Percentiles rank a stretch among this genome's conserved stretches.
phyloP scores from a whole-genome alignment of 495 filamentous ascomycete species.

The Xylaria curta region DNA sequence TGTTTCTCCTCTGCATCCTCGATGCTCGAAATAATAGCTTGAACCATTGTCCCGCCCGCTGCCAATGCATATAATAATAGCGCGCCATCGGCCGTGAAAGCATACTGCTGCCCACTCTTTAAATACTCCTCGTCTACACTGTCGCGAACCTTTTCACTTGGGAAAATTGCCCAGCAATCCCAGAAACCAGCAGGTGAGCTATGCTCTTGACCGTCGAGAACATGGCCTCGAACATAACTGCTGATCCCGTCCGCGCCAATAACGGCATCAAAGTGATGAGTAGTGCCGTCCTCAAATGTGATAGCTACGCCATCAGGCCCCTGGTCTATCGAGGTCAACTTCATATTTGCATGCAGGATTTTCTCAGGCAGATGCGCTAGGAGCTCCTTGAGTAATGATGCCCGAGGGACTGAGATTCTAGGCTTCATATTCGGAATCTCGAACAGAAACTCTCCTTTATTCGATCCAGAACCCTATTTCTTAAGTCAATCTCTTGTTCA shows the following conservation, averaged over 20 bases:
- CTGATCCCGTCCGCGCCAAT: background rate
- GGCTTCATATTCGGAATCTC: no score
- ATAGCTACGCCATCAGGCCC: no score
- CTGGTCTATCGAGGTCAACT: no score
- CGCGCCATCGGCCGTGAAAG: background rate
- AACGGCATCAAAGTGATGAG: no score
- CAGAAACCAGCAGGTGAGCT: background rate
- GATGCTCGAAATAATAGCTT: background rate
- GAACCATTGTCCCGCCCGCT: background rate
- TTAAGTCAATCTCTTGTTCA: no score
- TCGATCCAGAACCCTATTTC: no score
- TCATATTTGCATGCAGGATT: no score
- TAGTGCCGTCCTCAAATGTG: no score
- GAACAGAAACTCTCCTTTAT: no score
- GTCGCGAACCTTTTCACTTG: background rate
- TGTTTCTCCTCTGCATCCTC: background rate
- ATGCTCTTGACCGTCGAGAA: background rate
- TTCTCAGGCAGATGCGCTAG: no score
- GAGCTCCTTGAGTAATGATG: no score
- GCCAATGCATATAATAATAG: background rate
- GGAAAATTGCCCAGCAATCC: background rate
- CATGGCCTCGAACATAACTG: background rate
- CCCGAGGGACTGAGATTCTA: no score
- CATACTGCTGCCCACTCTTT: background rate
- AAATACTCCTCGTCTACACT: background rate